Percentiles rank a stretch among this genome's conserved stretches.
phyloP scores from a whole-genome alignment of 305 asterid species.

The Fraxinus floribunda region DNA sequence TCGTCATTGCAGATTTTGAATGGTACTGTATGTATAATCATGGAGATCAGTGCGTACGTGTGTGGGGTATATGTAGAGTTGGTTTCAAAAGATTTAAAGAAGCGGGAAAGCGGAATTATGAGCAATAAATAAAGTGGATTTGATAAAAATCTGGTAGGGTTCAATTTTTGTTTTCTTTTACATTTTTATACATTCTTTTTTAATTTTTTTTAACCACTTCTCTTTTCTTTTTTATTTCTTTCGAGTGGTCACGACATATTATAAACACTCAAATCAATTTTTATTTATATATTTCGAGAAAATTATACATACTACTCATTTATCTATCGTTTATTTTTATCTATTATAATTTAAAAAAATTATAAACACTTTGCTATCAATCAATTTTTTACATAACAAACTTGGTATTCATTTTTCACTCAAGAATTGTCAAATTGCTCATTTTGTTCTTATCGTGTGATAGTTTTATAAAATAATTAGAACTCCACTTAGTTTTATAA shows the following conservation, averaged over 20 bases:
- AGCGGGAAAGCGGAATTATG: background rate
- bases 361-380: too few relatives aligned
- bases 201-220: background rate
- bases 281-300: background rate
- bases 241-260: background rate
- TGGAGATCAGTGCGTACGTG: background rate
- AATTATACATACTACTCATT: background rate
- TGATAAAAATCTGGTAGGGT: background rate
- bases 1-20: conserved; percentile 28
- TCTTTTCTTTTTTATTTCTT: background rate
- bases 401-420: background rate
- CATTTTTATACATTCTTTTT: background rate
- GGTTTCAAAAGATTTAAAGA: background rate
- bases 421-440: background rate
- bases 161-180: background rate
- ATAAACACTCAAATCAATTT: background rate
- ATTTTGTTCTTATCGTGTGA: background rate
- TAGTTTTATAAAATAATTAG: background rate
- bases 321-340: too few relatives aligned
- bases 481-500: background rate
- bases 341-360: too few relatives aligned
- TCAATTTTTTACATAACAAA: background rate
- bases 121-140: background rate
- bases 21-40: background rate
- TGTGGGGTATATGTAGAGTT: background rate